Evolutionary conservation across 1,139 yeast species (phyloP), one percentile per base, ranked within the genome.

Genomic region (Arxiozyma bovina): DNA sequence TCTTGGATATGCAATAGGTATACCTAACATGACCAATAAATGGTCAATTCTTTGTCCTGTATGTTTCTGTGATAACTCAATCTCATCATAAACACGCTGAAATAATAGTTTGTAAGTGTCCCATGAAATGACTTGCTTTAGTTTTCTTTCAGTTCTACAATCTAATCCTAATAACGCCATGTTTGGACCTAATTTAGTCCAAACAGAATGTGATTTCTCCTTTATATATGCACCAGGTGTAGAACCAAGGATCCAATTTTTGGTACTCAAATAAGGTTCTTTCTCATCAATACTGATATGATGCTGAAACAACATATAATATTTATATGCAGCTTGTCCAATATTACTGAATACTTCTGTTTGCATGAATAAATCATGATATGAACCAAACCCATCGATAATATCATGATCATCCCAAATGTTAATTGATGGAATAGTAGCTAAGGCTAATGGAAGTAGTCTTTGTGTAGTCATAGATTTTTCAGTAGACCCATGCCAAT

Each of bases 351-450:
- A 87, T 22, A 87, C 79, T 0, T 81, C 82, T 40, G 83, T 79
- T 1, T 65, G 64, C 96, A 89, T 90, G 49, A 96, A 87, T 1
- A 70, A 58, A 60, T 88, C 87, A 50, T 77, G 76, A 70, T 91
- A 91, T 1, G 96, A 86, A 1, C 98, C 99, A 71, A 82, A 93
- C 3, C 98, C 99, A 67, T 91, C 99, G 61, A 93, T 90, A 54
- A 91, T 86, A 69, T 90, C 97, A 70, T 91, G 97, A 67, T 86
- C 93, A 69, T 93, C 98, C 71, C 74, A 90, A 44, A 91, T 81
- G 68, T 90, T 91, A 54, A 91, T 76, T 51, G 85, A 78, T 11
- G 99, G 98, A 60, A 93, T 90, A 54, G 81, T 81, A 0, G 95
- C 82, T 76, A 87, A 73, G 7, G 97, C 87, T 48, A 79, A 69